Conservation (phyloP, 2,329 filamentous ascomycete species). For the Septoria petroselini region DNA sequence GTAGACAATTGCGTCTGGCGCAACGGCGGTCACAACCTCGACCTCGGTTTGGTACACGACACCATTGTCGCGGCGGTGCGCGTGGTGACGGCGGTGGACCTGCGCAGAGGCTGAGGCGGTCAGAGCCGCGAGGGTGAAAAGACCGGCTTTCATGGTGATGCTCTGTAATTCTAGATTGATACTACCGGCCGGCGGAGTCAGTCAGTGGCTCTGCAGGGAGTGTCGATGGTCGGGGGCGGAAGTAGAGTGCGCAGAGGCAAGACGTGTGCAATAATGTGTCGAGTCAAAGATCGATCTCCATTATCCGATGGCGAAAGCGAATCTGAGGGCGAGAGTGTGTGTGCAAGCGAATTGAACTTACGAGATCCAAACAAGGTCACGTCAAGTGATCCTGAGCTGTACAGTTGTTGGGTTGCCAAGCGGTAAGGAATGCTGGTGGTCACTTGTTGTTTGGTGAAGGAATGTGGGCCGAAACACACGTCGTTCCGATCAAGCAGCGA, state of each 20-base stretch:
- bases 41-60: constrained; percentile 35
- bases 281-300: neutral
- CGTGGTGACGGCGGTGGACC: constrained; percentile 36
- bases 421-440: constrained; percentile 17
- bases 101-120: constrained; percentile 29
- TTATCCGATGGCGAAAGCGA: neutral
- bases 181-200: constrained; percentile 31
- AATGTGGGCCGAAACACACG: constrained; percentile 15
- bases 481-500: neutral
- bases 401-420: constrained; percentile 11
- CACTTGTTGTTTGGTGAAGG: constrained; percentile 9
- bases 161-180: constrained; percentile 6
- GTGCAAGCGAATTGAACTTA: constrained; percentile 12
- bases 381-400: constrained; percentile 10
- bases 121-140: constrained; percentile 31
- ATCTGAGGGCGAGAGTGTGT: constrained; percentile 1
- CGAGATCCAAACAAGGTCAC: constrained; percentile 15
- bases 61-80: constrained; percentile 37
- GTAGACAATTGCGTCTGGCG: constrained; percentile 56
- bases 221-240: neutral
- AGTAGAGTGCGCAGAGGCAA: neutral
- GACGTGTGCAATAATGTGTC: neutral
- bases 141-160: constrained; percentile 35
- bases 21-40: constrained; percentile 42
- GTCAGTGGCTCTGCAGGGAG: constrained; percentile 6